Evolutionary conservation across 2,329 filamentous ascomycete genomes (phyloP).

Genomic region (Dissoconium aciculare): DNA sequence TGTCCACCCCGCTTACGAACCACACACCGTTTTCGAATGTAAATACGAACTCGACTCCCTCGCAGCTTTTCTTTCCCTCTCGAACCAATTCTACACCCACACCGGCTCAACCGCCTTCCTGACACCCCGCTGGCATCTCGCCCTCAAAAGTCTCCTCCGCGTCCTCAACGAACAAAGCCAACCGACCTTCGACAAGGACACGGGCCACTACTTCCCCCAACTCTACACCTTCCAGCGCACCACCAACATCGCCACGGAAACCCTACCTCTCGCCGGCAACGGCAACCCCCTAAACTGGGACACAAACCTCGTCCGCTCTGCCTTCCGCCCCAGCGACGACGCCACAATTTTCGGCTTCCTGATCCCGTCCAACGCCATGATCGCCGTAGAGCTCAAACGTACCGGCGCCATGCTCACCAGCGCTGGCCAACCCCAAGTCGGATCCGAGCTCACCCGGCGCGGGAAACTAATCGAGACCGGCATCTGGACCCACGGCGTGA

Average conservation of each 20-base stretch:
- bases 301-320: constrained; percentile 75
- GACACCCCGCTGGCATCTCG: constrained; percentile 60
- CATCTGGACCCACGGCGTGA: constrained; percentile 71
- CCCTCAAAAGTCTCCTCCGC: constrained; percentile 56
- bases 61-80: constrained; percentile 73
- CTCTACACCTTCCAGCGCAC: constrained; percentile 74
- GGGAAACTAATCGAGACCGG: constrained; percentile 56
- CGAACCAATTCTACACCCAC: constrained; percentile 72
- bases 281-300: constrained; percentile 82
- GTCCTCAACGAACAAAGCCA: constrained; percentile 66
- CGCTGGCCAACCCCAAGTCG: constrained; percentile 40
- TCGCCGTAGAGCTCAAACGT: constrained; percentile 72
- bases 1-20: constrained; percentile 79
- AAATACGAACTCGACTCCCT: constrained; percentile 97
- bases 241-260: constrained; percentile 78
- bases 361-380: constrained; percentile 92
- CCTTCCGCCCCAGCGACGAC: constrained; percentile 90
- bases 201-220: constrained; percentile 52
- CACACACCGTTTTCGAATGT: constrained; percentile 81
- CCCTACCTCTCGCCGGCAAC: constrained; percentile 61
- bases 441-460: constrained; percentile 37
- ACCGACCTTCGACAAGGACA: constrained; percentile 61
- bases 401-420: constrained; percentile 54
- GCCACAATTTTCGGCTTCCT: constrained; percentile 88
- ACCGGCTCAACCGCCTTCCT: constrained; percentile 68